Evolutionary conservation across 306 rosid genomes (phyloP).

Genomic region (Malus sieversii): DNA sequence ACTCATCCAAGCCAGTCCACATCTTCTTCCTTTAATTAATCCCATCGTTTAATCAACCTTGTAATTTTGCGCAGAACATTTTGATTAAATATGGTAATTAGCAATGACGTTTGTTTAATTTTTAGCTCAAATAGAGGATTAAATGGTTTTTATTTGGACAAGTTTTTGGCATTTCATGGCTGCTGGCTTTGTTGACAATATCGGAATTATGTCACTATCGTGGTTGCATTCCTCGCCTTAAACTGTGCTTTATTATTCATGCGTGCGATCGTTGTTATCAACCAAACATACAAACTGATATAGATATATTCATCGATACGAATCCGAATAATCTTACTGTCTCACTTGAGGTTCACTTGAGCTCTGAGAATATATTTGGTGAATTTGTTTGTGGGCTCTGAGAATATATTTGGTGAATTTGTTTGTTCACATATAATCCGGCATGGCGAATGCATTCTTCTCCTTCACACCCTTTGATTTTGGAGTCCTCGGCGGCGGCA

Average conservation of each 20-base stretch:
- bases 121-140: background rate
- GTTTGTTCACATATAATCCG: background rate
- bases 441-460: slow-evolving; percentile 31
- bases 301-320: background rate
- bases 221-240: slow-evolving; percentile 10
- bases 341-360: background rate
- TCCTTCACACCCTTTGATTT: slow-evolving; percentile 31
- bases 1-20: background rate
- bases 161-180: slow-evolving; percentile 7
- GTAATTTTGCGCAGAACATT: background rate
- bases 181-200: slow-evolving; percentile 20
- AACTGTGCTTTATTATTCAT: background rate
- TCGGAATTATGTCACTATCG: slow-evolving; percentile 30
- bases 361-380: background rate
- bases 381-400: background rate
- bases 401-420: background rate
- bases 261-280: background rate
- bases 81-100: background rate
- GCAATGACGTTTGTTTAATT: background rate
- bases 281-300: slow-evolving; percentile 1
- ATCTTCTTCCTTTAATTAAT: background rate
- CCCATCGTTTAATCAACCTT: background rate
- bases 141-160: background rate
- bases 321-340: background rate
- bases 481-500: slow-evolving; percentile 7